Base-by-base conservation (phyloP, 768 basidiomycete genomes). In the Pleurotus tuoliensis region DNA sequence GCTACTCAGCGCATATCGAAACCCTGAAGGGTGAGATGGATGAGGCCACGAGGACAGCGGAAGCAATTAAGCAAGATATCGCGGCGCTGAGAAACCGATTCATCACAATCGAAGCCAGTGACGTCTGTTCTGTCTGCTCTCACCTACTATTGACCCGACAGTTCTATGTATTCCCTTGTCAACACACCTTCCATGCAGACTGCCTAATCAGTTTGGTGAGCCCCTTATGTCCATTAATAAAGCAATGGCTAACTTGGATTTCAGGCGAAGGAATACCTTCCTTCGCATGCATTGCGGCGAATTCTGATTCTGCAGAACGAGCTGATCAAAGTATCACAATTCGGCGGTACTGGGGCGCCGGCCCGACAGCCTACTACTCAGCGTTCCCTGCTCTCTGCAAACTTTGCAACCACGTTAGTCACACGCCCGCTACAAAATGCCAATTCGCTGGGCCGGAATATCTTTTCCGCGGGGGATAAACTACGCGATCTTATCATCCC, bases 141-240 rank as follows among this genome's bases (percentile, higher is more conserved):
- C 79, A 82, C 59, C 75, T 85, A 37, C 77, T 99, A 50, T 72
- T 98, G 53, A 88, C 85, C 20, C 78, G 96, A 61, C 96, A 98
- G 66, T 98, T 98, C 70, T 99, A 99, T 71, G 93, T 96, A 47
- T 99, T 99, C 73, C 97, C 97, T 44, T 98, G 97, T 71, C 92
- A 94, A 64, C 97, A 99, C 69, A 83, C 86, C 13, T 98, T 98
- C 82, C 97, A 98, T 72, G 94, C 94, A 5, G 96, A 99, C 68
- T 98, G 97, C 73, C 77, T 98, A 54, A 94, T 99, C 68, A 85
- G 88, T 24, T 76, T 97, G 81, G 97, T 98, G 65, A 67, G 92
- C 74, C 43, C 27, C 57, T 25, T 48, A 27, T 22, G 47, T 47
- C 30, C 30, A 34, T 12, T 34, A 34, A 11, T 34, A 9, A 34